A percentile compares a stretch with the other conserved stretches of the same genome.
Conservation (phyloP, 179 eudicot genomes). For the Silene vulgaris region DNA sequence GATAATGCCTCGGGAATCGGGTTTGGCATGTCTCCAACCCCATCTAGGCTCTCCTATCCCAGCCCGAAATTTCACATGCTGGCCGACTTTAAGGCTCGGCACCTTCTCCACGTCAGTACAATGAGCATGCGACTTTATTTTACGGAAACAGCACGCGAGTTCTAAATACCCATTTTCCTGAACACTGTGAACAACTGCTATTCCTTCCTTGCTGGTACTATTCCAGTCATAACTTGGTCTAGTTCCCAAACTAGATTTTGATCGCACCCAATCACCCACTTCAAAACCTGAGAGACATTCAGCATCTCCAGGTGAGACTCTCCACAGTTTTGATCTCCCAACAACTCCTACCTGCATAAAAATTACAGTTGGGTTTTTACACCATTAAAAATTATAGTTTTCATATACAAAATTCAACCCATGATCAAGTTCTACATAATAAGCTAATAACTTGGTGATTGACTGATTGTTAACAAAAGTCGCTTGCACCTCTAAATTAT, state of each 20-base stretch:
- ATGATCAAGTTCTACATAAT: neutral
- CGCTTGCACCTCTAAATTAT: neutral
- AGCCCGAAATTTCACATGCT: constrained; percentile 63
- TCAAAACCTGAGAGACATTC: constrained; percentile 87
- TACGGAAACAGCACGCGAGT: constrained; percentile 86
- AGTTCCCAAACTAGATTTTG: constrained; percentile 78
- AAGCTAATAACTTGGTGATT: neutral
- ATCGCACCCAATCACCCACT: constrained; percentile 99
- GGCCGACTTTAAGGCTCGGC: constrained; percentile 69
- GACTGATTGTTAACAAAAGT: neutral
- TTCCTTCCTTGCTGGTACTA: constrained; percentile 71
- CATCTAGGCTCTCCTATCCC: constrained; percentile 85
- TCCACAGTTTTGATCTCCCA: constrained; percentile 79
- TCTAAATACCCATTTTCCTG: constrained; percentile 89
- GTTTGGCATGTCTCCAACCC: constrained; percentile 89
- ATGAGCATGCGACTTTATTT: constrained; percentile 69
- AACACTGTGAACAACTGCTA: constrained; percentile 89
- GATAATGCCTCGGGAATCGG: constrained; percentile 70
- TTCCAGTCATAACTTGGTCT: constrained; percentile 96
- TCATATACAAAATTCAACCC: neutral
- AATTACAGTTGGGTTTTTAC: constrained; percentile 16
- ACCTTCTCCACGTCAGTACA: constrained; percentile 81
- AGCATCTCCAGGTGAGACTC: constrained; percentile 95
- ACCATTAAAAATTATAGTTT: neutral
- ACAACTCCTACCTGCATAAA: constrained; percentile 69